A percentile compares a stretch with the other conserved stretches of the same genome.
phyloP scores from a whole-genome alignment of 768 basidiomycete genomes.

The Cystoderma amianthinum region DNA sequence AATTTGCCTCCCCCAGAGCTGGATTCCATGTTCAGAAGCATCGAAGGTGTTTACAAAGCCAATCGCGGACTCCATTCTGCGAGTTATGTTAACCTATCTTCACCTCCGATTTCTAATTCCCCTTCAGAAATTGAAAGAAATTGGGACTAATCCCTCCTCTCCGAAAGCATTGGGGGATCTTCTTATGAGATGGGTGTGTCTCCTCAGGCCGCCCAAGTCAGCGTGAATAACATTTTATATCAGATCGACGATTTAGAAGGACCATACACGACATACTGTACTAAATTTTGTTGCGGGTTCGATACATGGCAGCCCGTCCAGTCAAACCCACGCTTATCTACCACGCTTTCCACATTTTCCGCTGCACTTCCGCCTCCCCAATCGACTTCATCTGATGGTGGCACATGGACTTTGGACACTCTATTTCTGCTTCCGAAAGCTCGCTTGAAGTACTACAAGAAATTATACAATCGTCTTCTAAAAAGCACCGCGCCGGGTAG shows the following conservation, averaged over 20 bases:
- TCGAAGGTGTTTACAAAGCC: slow-evolving; percentile 90
- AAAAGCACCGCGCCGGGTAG: slow-evolving; percentile 82
- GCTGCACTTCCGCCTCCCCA: slow-evolving; percentile 51
- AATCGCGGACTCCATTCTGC: slow-evolving; percentile 79
- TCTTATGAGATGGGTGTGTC: slow-evolving; percentile 91
- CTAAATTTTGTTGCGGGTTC: slow-evolving; percentile 68
- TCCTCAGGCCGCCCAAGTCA: background rate
- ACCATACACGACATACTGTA: slow-evolving; percentile 80
- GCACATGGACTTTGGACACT: slow-evolving; percentile 77
- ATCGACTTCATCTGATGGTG: slow-evolving; percentile 27
- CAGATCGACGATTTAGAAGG: slow-evolving; percentile 89
- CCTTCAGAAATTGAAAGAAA: slow-evolving; percentile 84
- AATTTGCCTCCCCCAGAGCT: slow-evolving; percentile 92
- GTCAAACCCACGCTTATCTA: slow-evolving; percentile 63
- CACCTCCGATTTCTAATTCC: slow-evolving; percentile 9
- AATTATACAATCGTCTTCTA: slow-evolving; percentile 78
- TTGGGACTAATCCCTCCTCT: slow-evolving; percentile 86
- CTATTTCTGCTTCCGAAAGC: slow-evolving; percentile 83
- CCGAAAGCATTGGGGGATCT: slow-evolving; percentile 94
- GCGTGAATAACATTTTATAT: slow-evolving; percentile 6
- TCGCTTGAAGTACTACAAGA: slow-evolving; percentile 87
- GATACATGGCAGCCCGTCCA: slow-evolving; percentile 79
- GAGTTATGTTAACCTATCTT: slow-evolving; percentile 6
- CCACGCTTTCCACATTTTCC: slow-evolving; percentile 68
- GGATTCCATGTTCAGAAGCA: slow-evolving; percentile 89